Conservation (phyloP, 441 rosid species). For the Gossypium schwendimanii region DNA sequence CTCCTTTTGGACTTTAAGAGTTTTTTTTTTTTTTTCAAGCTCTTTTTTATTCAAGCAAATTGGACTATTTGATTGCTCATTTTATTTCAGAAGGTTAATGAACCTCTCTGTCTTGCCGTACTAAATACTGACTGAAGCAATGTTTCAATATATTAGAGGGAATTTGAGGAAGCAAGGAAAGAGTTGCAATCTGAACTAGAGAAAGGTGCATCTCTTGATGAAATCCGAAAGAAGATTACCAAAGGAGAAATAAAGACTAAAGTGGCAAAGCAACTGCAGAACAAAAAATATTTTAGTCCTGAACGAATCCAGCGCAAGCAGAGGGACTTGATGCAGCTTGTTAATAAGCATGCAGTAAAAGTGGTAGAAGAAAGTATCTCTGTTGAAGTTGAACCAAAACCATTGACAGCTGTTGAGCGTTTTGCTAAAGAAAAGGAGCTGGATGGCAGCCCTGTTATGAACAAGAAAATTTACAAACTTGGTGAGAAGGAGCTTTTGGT, state of each 20-base stretch:
- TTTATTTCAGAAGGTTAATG: slow-evolving; percentile 9
- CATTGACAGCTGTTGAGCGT: slow-evolving; percentile 53
- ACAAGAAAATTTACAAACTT: slow-evolving; percentile 65
- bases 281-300: slow-evolving; percentile 31
- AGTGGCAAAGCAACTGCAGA: slow-evolving; percentile 48
- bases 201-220: slow-evolving; percentile 51
- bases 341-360: slow-evolving; percentile 44
- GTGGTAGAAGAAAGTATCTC: slow-evolving; percentile 26
- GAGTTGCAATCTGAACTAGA: slow-evolving; percentile 56
- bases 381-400: slow-evolving; percentile 45
- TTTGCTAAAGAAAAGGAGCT: slow-evolving; percentile 56
- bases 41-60: neutral
- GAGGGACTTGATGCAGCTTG: slow-evolving; percentile 62
- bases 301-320: slow-evolving; percentile 71
- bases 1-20: slow-evolving; percentile 10
- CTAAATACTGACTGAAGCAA: slow-evolving; percentile 7
- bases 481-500: slow-evolving; percentile 68
- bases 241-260: slow-evolving; percentile 52
- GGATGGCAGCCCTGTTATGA: slow-evolving; percentile 41
- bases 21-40: neutral
- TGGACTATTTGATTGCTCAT: neutral
- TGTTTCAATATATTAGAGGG: slow-evolving; percentile 34
- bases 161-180: slow-evolving; percentile 66
- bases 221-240: slow-evolving; percentile 43
- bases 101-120: slow-evolving; percentile 3